Evolutionary conservation across 768 basidiomycete genomes (phyloP), one percentile per base, ranked within the genome.

Genomic region (Sporobolomyces phaffii): DNA sequence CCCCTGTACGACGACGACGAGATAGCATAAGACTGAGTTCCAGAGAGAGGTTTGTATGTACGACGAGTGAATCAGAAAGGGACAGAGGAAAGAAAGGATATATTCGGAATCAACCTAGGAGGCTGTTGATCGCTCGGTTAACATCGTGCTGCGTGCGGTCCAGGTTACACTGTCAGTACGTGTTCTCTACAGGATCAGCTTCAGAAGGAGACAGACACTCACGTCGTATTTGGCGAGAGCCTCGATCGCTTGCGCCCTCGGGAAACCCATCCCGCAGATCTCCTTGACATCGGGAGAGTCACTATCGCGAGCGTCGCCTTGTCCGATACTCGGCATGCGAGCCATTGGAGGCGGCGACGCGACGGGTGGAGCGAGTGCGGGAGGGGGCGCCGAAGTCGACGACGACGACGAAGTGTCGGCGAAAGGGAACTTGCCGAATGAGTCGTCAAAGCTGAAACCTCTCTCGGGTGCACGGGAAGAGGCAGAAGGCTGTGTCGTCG

Each of bases 211-310:
- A 45, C 10, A 22, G 5, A 8, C 31, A 33, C 65, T 48, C 54
- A 67, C 96, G 61, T 85, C 86, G 75, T 88, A 81, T 63, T 83
- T 85, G 77, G 94, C 93, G 9, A 98, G 81, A 17, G 93, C 91
- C 17, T 82, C 82, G 10, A 97, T 84, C 0, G 90, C 89, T 76
- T 92, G 86, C 20, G 80, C 77, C 45, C 93, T 84, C 68, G 83
- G 86, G 81, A 98, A 97, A 29, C 94, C 94, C 92, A 97, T 96
- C 24, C 82, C 83, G 51, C 85, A 85, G 44, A 98, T 80, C 75
- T 88, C 86, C 74, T 86, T 88, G 26, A 92, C 87, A 2, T 86
- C 80, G 68, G 86, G 85, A 17, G 86, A 84, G 64, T 91, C 88
- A 69, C 88, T 88, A 33, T 85, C 86, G 11, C 36, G 17, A 81